Evolutionary conservation across 768 basidiomycete species (phyloP).

Genomic region (Kwoniella newhampshirensis): DNA sequence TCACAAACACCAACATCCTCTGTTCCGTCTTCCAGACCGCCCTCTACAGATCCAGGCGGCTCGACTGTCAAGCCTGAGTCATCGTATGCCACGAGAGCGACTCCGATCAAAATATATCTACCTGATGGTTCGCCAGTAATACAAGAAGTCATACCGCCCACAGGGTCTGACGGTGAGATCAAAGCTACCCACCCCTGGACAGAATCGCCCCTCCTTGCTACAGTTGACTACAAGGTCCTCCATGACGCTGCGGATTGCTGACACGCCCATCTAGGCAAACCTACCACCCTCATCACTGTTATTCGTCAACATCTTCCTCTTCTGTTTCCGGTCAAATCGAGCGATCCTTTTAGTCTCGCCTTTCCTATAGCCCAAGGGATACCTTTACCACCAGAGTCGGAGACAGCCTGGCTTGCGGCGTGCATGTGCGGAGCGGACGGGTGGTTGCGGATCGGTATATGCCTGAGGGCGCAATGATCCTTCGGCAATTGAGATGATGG

Average conservation of each 20-base stretch:
- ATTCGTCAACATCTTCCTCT: constrained; percentile 74
- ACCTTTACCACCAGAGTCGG: constrained; percentile 74
- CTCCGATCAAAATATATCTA: constrained; percentile 85
- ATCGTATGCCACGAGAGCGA: constrained; percentile 79
- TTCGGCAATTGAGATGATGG: too few species aligned
- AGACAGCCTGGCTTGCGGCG: constrained; percentile 91
- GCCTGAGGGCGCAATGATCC: constrained; percentile 13
- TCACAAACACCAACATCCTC: constrained; percentile 10
- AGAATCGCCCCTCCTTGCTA: too few species aligned
- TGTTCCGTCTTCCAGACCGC: constrained; percentile 57
- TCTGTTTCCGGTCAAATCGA: constrained; percentile 63
- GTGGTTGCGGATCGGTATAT: constrained; percentile 84
- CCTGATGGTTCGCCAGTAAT: constrained; percentile 80
- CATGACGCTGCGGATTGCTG: too few species aligned
- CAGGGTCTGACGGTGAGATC: constrained; percentile 70
- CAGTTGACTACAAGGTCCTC: too few species aligned
- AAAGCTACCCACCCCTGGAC: background rate
- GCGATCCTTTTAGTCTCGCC: constrained; percentile 60
- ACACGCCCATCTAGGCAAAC: constrained; percentile 59
- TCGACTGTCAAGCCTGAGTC: constrained; percentile 67
- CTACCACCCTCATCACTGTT: constrained; percentile 68
- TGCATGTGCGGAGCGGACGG: constrained; percentile 92
- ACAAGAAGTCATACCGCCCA: constrained; percentile 82
- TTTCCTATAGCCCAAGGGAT: constrained; percentile 84
- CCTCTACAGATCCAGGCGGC: constrained; percentile 57